These are phyloP conservation scores for Phytophthora nicotianae DNA, from an alignment of 352 stramenopile genomes.

Conservation along the genomic window DNA sequence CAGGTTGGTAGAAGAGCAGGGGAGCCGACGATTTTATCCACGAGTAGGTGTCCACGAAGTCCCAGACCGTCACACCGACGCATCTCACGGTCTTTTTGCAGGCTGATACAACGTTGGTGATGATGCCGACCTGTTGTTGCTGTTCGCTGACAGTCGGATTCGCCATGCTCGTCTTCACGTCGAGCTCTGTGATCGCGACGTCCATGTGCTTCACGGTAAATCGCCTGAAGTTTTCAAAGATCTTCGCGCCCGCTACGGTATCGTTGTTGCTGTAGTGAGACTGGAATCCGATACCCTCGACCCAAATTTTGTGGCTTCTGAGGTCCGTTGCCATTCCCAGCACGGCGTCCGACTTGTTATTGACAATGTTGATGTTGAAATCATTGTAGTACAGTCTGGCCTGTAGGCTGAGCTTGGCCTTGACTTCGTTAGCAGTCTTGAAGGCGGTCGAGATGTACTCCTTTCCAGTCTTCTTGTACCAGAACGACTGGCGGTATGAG, in stretches of 20 bases:
- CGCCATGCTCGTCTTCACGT: conserved; percentile 32
- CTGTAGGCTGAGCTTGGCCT: conserved; percentile 28
- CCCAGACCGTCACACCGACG: conserved; percentile 30
- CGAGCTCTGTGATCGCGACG: conserved; percentile 38
- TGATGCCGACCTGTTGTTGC: conserved; percentile 33
- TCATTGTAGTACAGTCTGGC: conserved; percentile 34
- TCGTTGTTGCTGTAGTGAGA: conserved; percentile 37
- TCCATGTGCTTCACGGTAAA: conserved; percentile 34
- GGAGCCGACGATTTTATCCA: conserved; percentile 23
- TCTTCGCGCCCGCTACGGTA: conserved; percentile 20
- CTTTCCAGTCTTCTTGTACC: conserved; percentile 42
- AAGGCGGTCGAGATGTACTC: conserved; percentile 40
- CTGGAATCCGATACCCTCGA: conserved; percentile 39
- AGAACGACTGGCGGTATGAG: conserved; percentile 40
- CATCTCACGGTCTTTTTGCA: conserved; percentile 38
- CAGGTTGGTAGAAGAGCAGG: conserved; percentile 37
- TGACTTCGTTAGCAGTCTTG: conserved; percentile 38
- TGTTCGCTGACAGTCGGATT: conserved; percentile 31
- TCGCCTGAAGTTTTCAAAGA: conserved; percentile 35
- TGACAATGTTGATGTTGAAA: conserved; percentile 35
- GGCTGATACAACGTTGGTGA: conserved; percentile 33
- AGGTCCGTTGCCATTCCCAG: conserved; percentile 27
- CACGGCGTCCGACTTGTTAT: conserved; percentile 40
- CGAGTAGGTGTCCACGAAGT: conserved; percentile 41
- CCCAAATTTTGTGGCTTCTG: conserved; percentile 22